A percentile compares a stretch with the other conserved stretches of the same genome.
phyloP scores from a whole-genome alignment of 352 stramenopile genomes.

The Phytophthora pseudosyringae region DNA sequence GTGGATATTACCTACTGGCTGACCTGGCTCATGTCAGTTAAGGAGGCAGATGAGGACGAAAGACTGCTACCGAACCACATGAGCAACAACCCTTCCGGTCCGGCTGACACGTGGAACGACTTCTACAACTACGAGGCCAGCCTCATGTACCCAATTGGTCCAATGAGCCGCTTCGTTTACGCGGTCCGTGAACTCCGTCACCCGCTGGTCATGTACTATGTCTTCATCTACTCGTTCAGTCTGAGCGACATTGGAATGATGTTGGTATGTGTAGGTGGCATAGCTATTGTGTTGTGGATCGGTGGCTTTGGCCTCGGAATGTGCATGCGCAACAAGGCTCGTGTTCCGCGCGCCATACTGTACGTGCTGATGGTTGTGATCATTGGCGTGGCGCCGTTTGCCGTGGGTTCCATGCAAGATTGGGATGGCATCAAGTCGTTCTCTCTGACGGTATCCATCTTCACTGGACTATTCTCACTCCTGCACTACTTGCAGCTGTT shows the following conservation, averaged over 20 bases:
- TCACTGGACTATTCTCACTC: conserved; percentile 77
- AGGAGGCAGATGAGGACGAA: conserved; percentile 50
- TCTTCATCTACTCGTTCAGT: conserved; percentile 79
- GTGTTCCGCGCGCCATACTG: conserved; percentile 56
- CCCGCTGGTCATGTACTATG: conserved; percentile 85
- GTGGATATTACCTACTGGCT: conserved; percentile 88
- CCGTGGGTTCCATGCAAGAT: conserved; percentile 62
- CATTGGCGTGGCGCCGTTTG: conserved; percentile 59
- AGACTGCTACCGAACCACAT: conserved; percentile 48
- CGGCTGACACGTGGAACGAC: conserved; percentile 71
- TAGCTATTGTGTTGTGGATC: conserved; percentile 72
- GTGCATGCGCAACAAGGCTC: conserved; percentile 68
- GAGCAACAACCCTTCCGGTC: conserved; percentile 21
- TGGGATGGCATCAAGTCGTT: conserved; percentile 78
- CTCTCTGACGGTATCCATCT: conserved; percentile 71
- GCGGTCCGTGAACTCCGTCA: conserved; percentile 79
- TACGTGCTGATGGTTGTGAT: conserved; percentile 81
- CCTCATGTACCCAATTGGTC: conserved; percentile 67
- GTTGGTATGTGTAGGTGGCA: conserved; percentile 60
- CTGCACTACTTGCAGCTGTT: conserved; percentile 81
- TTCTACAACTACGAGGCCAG: conserved; percentile 84
- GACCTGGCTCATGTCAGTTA: conserved; percentile 80
- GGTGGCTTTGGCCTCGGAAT: conserved; percentile 59
- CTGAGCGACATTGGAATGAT: conserved; percentile 71
- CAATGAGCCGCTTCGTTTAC: conserved; percentile 72